Evolutionary conservation across 2,329 filamentous ascomycete species (phyloP).

Genomic region (Apiospora koreana): DNA sequence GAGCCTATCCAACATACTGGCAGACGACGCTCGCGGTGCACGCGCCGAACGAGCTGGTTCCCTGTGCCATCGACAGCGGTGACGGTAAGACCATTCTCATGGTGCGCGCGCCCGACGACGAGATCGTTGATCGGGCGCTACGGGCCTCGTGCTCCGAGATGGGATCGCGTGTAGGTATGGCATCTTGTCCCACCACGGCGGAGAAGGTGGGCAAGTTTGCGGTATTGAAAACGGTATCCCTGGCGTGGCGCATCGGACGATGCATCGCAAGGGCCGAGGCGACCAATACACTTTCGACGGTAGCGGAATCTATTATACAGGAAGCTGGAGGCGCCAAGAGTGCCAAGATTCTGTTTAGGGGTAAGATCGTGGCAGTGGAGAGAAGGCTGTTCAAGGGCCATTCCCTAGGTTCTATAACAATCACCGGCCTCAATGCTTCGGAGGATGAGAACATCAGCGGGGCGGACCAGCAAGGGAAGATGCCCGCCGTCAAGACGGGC

Average conservation of each 20-base stretch:
- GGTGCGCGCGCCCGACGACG: background rate
- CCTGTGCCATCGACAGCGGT: constrained; percentile 44
- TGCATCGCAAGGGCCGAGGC: background rate
- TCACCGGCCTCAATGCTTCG: background rate
- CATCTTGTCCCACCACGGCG: background rate
- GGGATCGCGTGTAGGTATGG: constrained; percentile 3
- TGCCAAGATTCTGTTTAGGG: constrained; percentile 5
- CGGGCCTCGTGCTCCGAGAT: background rate
- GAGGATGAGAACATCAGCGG: background rate
- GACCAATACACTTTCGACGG: background rate
- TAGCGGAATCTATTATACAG: background rate
- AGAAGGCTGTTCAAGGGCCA: constrained; percentile 3
- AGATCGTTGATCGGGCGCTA: constrained; percentile 1
- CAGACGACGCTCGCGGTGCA: constrained; percentile 45
- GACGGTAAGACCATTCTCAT: constrained; percentile 38
- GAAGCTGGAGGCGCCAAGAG: background rate
- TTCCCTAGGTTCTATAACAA: background rate
- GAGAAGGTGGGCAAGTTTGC: background rate
- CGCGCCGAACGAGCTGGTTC: constrained; percentile 43
- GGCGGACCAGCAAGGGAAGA: background rate
- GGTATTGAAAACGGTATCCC: background rate
- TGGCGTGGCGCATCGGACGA: background rate
- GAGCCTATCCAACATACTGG: constrained; percentile 50
- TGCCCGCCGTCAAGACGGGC: constrained; percentile 32
- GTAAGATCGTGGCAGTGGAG: background rate